Evolutionary conservation across 176 grass and related monocot genomes (phyloP), one percentile per base, ranked within the genome.

Genomic region (Neostapfia colusana): DNA sequence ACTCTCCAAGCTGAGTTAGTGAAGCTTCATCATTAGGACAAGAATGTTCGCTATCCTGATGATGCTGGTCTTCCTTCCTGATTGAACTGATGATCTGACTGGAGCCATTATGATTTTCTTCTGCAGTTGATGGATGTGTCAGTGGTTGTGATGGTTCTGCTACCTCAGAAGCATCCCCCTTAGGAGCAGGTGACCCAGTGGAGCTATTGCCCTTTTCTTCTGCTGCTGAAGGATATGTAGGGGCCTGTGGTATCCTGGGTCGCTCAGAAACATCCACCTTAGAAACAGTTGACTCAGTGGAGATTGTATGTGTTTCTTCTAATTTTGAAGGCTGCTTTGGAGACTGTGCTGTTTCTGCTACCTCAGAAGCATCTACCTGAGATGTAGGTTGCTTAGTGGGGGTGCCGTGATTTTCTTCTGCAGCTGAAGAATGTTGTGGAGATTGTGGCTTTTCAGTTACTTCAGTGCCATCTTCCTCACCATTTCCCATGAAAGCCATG

Each of bases 401-500:
- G 62, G 23, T 53, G 25, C 28, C 81, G 70, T 83, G 60, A 74
- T 73, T 85, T 66, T 90, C 87, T 70, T 92, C 81, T 62, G 44
- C 66, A 54, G 57, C 28, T 85, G 59, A 9, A 53, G 61, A 46
- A 67, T 81, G 55, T 61, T 90, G 34, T 17, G 66, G 63, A 44
- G 76, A 53, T 56, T 71, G 83, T 28, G 24, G 44, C 62, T 85
- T 77, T 77, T 69, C 69, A 57, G 87, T 82, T 62, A 44, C 65
- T 72, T 90, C 80, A 64, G 82, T 57, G 72, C 73, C 34, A 59
- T 71, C 80, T 60, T 85, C 91, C 71, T 92, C 87, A 48, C 63
- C 89, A 75, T 78, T 90, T 25, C 94, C 94, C 92, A 99, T 99
- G 78, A 99, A 95, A 55, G 87, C 80, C 83, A 94, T 94, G 69